Percentiles rank a stretch among this genome's conserved stretches.
These are phyloP conservation scores for Cucumis hystrix DNA, from an alignment of 306 rosid species.

Conservation along the genomic window DNA sequence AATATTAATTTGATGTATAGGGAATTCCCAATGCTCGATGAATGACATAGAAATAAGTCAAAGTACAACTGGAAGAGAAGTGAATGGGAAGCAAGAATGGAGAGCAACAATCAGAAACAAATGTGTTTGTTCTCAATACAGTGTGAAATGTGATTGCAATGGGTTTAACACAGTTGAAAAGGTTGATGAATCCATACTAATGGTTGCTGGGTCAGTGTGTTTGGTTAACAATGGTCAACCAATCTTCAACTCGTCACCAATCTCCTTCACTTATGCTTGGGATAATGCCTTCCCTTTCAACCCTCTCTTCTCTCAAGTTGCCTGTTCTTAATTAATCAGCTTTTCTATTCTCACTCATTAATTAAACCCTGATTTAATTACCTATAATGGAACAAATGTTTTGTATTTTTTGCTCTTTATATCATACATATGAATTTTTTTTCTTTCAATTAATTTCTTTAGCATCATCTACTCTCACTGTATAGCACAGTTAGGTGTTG, in stretches of 20 bases:
- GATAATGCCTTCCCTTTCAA: constrained; percentile 2
- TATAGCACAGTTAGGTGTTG: too few species aligned
- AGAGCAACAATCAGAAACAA: neutral
- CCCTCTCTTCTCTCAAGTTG: neutral
- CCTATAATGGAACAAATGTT: too few species aligned
- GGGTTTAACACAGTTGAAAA: neutral
- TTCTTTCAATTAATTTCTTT: too few species aligned
- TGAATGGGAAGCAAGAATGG: neutral
- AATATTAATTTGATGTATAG: neutral
- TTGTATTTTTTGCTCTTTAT: too few species aligned
- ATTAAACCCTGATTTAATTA: too few species aligned
- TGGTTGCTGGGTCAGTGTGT: neutral
- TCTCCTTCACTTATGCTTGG: constrained; percentile 16
- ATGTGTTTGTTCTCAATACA: constrained; percentile 9
- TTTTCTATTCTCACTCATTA: too few species aligned
- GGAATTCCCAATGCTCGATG: neutral
- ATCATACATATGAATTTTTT: too few species aligned
- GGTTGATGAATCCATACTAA: neutral
- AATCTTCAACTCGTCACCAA: neutral
- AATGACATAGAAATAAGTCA: neutral
- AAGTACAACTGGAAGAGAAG: neutral
- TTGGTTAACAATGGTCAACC: constrained; percentile 3
- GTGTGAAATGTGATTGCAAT: constrained; percentile 2
- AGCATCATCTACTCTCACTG: too few species aligned
- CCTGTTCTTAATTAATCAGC: neutral